Percentiles rank a stretch among this genome's conserved stretches.
These are phyloP conservation scores for Comarum palustre DNA, from an alignment of 306 rosid species.

Conservation along the genomic window DNA sequence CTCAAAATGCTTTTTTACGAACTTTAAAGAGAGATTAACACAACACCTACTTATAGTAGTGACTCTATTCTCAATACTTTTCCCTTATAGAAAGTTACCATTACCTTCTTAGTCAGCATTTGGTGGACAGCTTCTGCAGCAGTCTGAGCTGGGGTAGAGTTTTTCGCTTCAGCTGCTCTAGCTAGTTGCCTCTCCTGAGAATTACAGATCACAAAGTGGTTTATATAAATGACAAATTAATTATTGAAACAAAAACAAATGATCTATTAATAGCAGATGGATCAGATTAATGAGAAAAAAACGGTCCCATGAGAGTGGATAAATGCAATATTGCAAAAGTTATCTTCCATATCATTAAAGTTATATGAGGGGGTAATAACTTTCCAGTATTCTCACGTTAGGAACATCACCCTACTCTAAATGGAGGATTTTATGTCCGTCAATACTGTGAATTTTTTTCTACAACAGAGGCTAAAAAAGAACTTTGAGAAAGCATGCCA, in stretches of 20 bases:
- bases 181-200: conserved; percentile 21
- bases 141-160: conserved; percentile 1
- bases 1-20: neutral
- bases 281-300: neutral
- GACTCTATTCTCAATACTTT: neutral
- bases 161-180: conserved; percentile 17
- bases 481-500: neutral
- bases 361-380: neutral
- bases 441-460: neutral
- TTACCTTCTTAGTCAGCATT: conserved; percentile 16
- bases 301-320: neutral
- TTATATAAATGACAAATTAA: neutral
- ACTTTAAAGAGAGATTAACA: neutral
- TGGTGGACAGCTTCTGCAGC: conserved; percentile 13
- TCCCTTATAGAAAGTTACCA: neutral
- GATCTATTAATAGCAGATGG: neutral
- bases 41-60: neutral
- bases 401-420: neutral
- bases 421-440: neutral
- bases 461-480: neutral
- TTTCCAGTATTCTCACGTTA: neutral
- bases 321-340: neutral
- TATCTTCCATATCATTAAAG: neutral
- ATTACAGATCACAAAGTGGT: neutral
- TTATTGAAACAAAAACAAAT: neutral